Evolutionary conservation across 345 rosid species (phyloP).

Genomic region (Anastatica hierochuntica): DNA sequence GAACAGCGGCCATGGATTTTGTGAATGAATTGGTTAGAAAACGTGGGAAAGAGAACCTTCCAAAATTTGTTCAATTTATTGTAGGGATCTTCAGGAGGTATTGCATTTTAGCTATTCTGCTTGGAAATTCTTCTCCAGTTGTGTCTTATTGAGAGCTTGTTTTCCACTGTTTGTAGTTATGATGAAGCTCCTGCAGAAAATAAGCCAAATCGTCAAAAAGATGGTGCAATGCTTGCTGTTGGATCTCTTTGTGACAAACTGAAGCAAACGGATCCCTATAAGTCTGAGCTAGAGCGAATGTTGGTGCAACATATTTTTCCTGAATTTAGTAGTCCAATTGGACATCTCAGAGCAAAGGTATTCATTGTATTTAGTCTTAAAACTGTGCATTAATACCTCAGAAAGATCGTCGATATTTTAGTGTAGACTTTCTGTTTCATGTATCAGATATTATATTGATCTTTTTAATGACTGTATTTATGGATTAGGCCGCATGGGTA

Average conservation of each 20-base stretch:
- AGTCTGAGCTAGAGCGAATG: constrained; percentile 80
- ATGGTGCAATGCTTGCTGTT: constrained; percentile 96
- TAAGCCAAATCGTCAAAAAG: constrained; percentile 85
- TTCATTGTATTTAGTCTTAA: not conserved
- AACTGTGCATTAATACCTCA: not conserved
- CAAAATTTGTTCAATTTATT: constrained; percentile 71
- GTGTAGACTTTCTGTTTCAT: not conserved
- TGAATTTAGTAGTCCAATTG: constrained; percentile 75
- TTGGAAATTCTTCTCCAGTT: not conserved
- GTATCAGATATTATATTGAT: too few species aligned
- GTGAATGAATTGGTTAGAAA: constrained; percentile 92
- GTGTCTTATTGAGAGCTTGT: constrained; percentile 7
- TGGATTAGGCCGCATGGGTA: constrained; percentile 83
- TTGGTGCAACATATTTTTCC: constrained; percentile 90
- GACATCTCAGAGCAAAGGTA: constrained; percentile 96
- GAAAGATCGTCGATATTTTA: not conserved
- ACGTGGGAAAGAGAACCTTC: constrained; percentile 92
- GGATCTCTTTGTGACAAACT: constrained; percentile 97
- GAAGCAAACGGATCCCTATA: constrained; percentile 92
- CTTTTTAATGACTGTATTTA: too few species aligned
- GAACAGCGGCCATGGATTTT: constrained; percentile 97
- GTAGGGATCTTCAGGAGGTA: constrained; percentile 79
- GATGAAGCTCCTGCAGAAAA: constrained; percentile 61
- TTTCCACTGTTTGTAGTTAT: constrained; percentile 42
- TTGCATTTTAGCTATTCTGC: constrained; percentile 19